phyloP scores from a whole-genome alignment of 2,329 filamentous ascomycete genomes.

The Colletotrichum horii region DNA sequence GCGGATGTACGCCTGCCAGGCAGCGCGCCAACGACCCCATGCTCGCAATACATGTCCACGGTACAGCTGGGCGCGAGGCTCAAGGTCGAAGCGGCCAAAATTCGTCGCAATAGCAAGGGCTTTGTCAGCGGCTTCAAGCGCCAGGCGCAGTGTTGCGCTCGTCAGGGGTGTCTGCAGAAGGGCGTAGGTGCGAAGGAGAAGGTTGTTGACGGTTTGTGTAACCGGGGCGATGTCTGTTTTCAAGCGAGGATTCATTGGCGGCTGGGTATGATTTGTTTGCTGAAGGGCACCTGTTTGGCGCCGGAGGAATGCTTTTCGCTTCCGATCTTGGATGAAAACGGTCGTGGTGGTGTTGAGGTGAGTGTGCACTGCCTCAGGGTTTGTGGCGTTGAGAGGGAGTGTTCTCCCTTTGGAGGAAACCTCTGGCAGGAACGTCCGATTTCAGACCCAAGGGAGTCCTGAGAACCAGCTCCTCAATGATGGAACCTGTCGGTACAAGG shows the following conservation, averaged over 20 bases:
- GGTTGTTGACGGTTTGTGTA: constrained; percentile 19
- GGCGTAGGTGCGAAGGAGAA: constrained; percentile 18
- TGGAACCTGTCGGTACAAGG: neutral
- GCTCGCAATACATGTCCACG: constrained; percentile 28
- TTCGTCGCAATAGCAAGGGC: constrained; percentile 21
- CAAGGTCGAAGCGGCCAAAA: constrained; percentile 18
- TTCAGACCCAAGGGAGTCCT: neutral
- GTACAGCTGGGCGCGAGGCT: constrained; percentile 26
- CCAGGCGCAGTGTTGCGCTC: constrained; percentile 4
- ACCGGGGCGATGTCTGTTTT: constrained; percentile 18
- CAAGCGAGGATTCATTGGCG: constrained; percentile 10
- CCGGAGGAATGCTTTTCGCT: neutral
- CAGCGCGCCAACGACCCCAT: constrained; percentile 25
- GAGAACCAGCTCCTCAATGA: neutral
- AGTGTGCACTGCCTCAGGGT: neutral
- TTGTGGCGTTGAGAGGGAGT: neutral
- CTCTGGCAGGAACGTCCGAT: neutral
- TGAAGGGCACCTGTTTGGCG: neutral
- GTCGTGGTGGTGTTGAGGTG: neutral
- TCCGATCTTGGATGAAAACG: neutral
- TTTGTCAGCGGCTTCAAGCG: constrained; percentile 24
- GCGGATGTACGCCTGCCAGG: constrained; percentile 24
- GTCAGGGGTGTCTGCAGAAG: constrained; percentile 15
- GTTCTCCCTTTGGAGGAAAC: neutral
- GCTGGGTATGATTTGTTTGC: neutral